phyloP scores from a whole-genome alignment of 305 asterid genomes.

The Lippia alba region DNA sequence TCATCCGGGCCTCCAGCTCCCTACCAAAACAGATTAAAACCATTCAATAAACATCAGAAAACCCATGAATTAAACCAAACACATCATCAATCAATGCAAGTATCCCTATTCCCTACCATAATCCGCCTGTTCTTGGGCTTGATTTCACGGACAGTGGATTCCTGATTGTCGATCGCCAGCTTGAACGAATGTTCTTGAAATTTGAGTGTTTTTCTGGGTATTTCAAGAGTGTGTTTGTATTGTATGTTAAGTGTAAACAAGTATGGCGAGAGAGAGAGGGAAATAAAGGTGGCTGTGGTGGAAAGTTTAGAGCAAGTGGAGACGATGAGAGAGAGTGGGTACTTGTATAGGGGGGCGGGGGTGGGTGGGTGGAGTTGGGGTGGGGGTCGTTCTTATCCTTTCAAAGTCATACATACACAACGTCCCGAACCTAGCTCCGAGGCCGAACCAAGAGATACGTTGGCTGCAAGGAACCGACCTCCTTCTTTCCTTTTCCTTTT shows the following conservation, averaged over 20 bases:
- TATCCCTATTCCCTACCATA: slow-evolving; percentile 51
- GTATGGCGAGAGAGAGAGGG: slow-evolving; percentile 29
- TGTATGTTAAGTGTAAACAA: not conserved
- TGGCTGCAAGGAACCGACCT: slow-evolving; percentile 88
- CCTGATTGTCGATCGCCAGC: slow-evolving; percentile 88
- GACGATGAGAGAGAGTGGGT: slow-evolving; percentile 50
- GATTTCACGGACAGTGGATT: slow-evolving; percentile 63
- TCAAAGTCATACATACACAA: slow-evolving; percentile 53
- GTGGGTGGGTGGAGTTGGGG: slow-evolving; percentile 30
- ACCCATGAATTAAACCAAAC: not conserved
- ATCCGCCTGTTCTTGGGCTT: slow-evolving; percentile 73
- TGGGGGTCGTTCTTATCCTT: slow-evolving; percentile 72
- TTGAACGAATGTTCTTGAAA: slow-evolving; percentile 27
- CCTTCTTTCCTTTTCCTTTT: slow-evolving; percentile 62
- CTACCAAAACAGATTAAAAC: slow-evolving; percentile 18
- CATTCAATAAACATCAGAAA: not conserved
- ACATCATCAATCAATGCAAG: not conserved
- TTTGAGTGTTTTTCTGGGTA: not conserved
- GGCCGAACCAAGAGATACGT: slow-evolving; percentile 67
- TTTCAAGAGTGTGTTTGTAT: slow-evolving; percentile 25
- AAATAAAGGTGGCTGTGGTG: slow-evolving; percentile 45
- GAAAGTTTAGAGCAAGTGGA: slow-evolving; percentile 53
- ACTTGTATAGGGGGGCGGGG: slow-evolving; percentile 20
- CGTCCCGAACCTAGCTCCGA: slow-evolving; percentile 63
- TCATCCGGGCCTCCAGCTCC: slow-evolving; percentile 72